phyloP scores from a whole-genome alignment of 2,329 filamentous ascomycete genomes.

The Purpureocillium takamizusanense region DNA sequence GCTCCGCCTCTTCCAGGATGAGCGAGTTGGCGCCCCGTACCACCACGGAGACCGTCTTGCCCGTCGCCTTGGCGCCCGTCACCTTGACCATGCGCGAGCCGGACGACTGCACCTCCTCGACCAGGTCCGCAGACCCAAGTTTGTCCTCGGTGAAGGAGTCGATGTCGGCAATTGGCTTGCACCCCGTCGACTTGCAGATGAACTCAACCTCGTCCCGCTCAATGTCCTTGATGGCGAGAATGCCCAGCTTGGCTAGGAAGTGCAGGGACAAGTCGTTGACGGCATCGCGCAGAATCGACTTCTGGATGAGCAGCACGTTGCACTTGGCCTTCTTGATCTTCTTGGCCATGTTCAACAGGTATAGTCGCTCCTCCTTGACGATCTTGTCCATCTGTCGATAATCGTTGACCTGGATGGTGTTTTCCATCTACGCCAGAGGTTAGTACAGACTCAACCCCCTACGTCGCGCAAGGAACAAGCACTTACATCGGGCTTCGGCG shows the following conservation, averaged over 20 bases:
- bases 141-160: slow-evolving; percentile 99
- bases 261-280: slow-evolving; percentile 97
- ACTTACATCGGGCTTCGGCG: slow-evolving; percentile 88
- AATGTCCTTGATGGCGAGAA: slow-evolving; percentile 93
- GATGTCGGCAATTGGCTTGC: slow-evolving; percentile 97
- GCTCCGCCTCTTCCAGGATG: slow-evolving; percentile 94
- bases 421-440: slow-evolving; percentile 68
- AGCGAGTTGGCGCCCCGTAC: slow-evolving; percentile 89
- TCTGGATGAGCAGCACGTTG: slow-evolving; percentile 96
- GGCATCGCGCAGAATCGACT: slow-evolving; percentile 93
- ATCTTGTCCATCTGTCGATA: slow-evolving; percentile 99
- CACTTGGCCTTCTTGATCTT: slow-evolving; percentile 99
- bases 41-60: slow-evolving; percentile 89
- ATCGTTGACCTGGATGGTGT: slow-evolving; percentile 98
- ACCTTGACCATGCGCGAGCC: slow-evolving; percentile 93
- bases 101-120: slow-evolving; percentile 82
- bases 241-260: slow-evolving; percentile 95
- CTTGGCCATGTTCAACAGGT: slow-evolving; percentile 97
- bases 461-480: not conserved
- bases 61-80: slow-evolving; percentile 74
- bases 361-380: slow-evolving; percentile 95
- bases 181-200: slow-evolving; percentile 97
- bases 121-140: slow-evolving; percentile 83
- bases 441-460: no score
- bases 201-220: slow-evolving; percentile 98